Evolutionary conservation across 2,329 filamentous ascomycete species (phyloP).

Genomic region (Fusarium pseudonygamai): DNA sequence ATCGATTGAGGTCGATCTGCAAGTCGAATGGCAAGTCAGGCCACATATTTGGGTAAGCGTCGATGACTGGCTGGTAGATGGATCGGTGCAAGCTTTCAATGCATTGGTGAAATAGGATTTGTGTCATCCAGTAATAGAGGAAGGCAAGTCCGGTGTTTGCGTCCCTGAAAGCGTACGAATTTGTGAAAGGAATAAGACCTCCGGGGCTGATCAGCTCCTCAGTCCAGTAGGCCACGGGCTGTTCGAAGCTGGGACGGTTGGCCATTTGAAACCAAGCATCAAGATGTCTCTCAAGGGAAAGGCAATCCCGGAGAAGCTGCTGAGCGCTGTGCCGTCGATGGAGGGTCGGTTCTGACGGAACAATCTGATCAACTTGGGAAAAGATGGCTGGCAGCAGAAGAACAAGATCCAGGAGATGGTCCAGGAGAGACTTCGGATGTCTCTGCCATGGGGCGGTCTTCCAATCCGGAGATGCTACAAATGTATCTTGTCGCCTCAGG

Average conservation of each 20-base stretch:
- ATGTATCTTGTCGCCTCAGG: constrained; percentile 59
- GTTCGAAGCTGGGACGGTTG: constrained; percentile 40
- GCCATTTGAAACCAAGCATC: constrained; percentile 57
- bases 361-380: constrained; percentile 55
- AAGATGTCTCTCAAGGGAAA: constrained; percentile 59
- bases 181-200: constrained; percentile 55
- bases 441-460: constrained; percentile 60
- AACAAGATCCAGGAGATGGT: constrained; percentile 62
- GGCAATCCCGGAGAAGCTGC: constrained; percentile 58
- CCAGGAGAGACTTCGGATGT: constrained; percentile 61
- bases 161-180: constrained; percentile 57
- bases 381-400: constrained; percentile 59
- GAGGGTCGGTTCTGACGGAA: constrained; percentile 51
- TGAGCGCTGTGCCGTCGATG: constrained; percentile 57
- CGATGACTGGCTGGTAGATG: constrained; percentile 56
- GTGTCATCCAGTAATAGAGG: constrained; percentile 63
- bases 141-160: constrained; percentile 57
- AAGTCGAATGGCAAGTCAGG: constrained; percentile 51
- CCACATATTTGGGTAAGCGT: constrained; percentile 52
- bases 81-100: constrained; percentile 56
- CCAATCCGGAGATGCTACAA: constrained; percentile 63
- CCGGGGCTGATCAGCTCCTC: constrained; percentile 45
- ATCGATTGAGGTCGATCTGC: constrained; percentile 54
- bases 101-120: constrained; percentile 60
- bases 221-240: constrained; percentile 53